phyloP scores from a whole-genome alignment of 371 early-diverging fungal species.

The Circinella minor region DNA sequence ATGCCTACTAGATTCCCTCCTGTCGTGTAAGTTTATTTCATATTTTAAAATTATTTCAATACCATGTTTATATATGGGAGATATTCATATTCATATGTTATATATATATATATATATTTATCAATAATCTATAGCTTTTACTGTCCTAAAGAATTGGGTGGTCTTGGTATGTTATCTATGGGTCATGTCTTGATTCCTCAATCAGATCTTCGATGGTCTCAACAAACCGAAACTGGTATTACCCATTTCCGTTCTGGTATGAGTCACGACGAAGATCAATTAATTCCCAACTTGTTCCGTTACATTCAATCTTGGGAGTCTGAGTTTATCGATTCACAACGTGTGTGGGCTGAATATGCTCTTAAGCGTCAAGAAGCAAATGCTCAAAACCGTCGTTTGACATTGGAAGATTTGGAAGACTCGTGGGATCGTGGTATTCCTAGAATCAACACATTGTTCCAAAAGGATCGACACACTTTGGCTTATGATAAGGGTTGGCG shows the following conservation, averaged over 20 bases:
- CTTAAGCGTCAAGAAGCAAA: slow-evolving; percentile 96
- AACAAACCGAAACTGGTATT: slow-evolving; percentile 96
- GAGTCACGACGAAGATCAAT: slow-evolving; percentile 96
- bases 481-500: slow-evolving; percentile 99
- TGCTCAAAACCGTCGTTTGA: slow-evolving; percentile 93
- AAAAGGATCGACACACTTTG: slow-evolving; percentile 95
- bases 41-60: slow-evolving; percentile 1
- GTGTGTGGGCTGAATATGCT: slow-evolving; percentile 99
- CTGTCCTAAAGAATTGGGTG: slow-evolving; percentile 96
- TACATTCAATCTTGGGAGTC: slow-evolving; percentile 99
- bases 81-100: no score
- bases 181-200: slow-evolving; percentile 98
- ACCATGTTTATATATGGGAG: background rate
- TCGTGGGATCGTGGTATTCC: slow-evolving; percentile 99
- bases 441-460: slow-evolving; percentile 96
- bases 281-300: slow-evolving; percentile 97
- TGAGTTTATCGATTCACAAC: slow-evolving; percentile 97
- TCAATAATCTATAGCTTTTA: slow-evolving; percentile 16
- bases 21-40: slow-evolving; percentile 68
- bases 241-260: slow-evolving; percentile 99
- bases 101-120: background rate
- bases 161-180: slow-evolving; percentile 99
- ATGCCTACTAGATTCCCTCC: slow-evolving; percentile 99
- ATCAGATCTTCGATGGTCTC: slow-evolving; percentile 95
- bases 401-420: slow-evolving; percentile 97